Base-by-base conservation (phyloP, 2,329 filamentous ascomycete genomes). In the Aspergillus niger region DNA sequence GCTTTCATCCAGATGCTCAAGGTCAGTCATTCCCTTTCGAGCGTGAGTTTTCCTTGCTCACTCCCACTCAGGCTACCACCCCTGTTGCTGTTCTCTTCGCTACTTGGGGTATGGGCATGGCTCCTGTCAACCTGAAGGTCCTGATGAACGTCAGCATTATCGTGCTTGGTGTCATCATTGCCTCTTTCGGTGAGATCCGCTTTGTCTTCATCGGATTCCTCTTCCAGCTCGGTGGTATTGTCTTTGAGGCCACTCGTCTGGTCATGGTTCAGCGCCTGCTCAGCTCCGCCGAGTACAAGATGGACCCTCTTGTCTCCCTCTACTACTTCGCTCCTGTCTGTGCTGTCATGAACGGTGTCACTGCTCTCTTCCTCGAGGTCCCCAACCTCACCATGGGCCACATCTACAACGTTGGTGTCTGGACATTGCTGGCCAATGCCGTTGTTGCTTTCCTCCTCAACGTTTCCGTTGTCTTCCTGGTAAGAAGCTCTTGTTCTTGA, bases 1-100 rank as follows among this genome's bases (percentile, higher is more conserved):
- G 91, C 93, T 62, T 97, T 97, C 79, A 97, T 98, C 72, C 94
- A 97, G 83, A 98, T 98, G 94, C 88, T 98, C 77, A 98, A 98
- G 90, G 90, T 92, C 30, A 53, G 66, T 66, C 32, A 3, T 32
- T 69, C 78, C 78, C 80, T 30, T 41, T 60, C 57, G 26, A 30
- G 20, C 20, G 17, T 26, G 3, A n/a, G 44, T 36, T 20, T 13
- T 28, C 26, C 50, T 50, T 61, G 48, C 62, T 69, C 24, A 69
- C 26, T 13, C 5, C 20, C 13, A 57, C 36, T 24, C 43, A 93
- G 91, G 95, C 95, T 67, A 97, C 92, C 47, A 98, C 91, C 32
- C 95, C 95, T 15, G 93, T 98, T 61, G 93, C 92, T 57, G 93
- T 98, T 55, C 87, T 99, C 41, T 80, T 98, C 67, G 90, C 91